Evolutionary conservation across 2,329 filamentous ascomycete genomes (phyloP), one percentile per base, ranked within the genome.

Genomic region (Fusarium algeriense): DNA sequence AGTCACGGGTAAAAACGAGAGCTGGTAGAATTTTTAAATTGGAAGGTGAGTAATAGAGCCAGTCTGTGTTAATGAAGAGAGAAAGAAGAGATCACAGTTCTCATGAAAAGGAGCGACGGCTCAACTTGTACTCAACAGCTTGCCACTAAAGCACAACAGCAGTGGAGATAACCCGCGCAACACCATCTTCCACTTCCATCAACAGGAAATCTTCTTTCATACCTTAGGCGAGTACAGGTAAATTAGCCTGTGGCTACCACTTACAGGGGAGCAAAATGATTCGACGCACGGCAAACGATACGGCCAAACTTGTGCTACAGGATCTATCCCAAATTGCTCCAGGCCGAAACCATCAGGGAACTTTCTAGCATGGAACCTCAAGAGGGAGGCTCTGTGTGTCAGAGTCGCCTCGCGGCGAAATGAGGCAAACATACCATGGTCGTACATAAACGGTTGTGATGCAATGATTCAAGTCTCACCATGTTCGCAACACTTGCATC

Each of bases 341-440:
- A 57, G 44, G 50, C 38, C 67, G 70, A 67, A 70, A 65, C 69
- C 40, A 23, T 44, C 28, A 49, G 54, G 64, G 67, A 44, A 66
- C 60, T 73, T 69, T 67, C 63, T 67, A 64, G 53, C 50, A 63
- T 57, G 45, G 60, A 55, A 38, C 34, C 63, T 73, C 70, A 71
- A 45, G 62, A 56, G 34, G 56, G 52, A 65, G 44, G 48, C 38
- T 49, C 49, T 55, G 58, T 67, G 65, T 67, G 52, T 40, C 48
- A 52, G 53, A 64, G 52, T 67, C 54, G 61, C 62, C 59, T 58
- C 55, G 48, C 41, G 32, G 70, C 68, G 70, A 74, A 71, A 76
- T 76, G 67, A 73, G 60, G 75, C 75, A 76, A 76, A 77, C 75
- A 74, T 66, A 38, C 64, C 54, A 44, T 14, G 46, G 75, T 77